Evolutionary conservation across 805 yeast species (phyloP), one percentile per base, ranked within the genome.

Genomic region (Cyberlindnera japonica): DNA sequence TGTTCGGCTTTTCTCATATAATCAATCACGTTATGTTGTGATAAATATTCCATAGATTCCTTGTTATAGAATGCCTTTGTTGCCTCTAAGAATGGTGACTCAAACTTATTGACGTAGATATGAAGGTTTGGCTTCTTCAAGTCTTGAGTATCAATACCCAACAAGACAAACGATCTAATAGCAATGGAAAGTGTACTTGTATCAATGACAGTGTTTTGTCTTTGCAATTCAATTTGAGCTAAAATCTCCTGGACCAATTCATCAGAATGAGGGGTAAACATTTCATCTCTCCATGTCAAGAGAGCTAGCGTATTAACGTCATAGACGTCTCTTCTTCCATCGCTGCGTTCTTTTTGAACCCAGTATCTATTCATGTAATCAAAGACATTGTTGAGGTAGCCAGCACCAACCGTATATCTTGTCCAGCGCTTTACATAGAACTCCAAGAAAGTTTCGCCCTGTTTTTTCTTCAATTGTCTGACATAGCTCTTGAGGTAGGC

Each of bases 311-410:
- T 88, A 59, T 89, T 82, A 17, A 95, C 95, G 62, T 93, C 99
- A 62, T 80, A 88, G 33, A 93, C 81, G 55, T 87, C 89, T 48
- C 89, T 75, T 55, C 87, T 78, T 14, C 97, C 97, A 59, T 91
- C 97, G 31, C 88, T 83, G 57, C 98, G 75, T 63, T 91, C 98
- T 57, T 95, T 90, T 53, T 84, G 85, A 32, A 95, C 96, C 99
- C 99, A 93, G 64, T 91, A 93, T 47, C 98, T 76, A 63, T 93
- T 93, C 76, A 93, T 80, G 63, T 93, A 93, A 61, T 91, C 96
- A 56, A 93, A 86, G 6, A 95, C 90, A 59, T 95, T 93, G 61
- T 88, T 89, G 60, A 93, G 66, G 62, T 87, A 85, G 13, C 89
- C 84, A 2, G 98, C 95, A 20, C 98, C 98, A 38, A 87, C 79